phyloP scores from a whole-genome alignment of 1,284 basidiomycete genomes.

The Inonotus hispidus region DNA sequence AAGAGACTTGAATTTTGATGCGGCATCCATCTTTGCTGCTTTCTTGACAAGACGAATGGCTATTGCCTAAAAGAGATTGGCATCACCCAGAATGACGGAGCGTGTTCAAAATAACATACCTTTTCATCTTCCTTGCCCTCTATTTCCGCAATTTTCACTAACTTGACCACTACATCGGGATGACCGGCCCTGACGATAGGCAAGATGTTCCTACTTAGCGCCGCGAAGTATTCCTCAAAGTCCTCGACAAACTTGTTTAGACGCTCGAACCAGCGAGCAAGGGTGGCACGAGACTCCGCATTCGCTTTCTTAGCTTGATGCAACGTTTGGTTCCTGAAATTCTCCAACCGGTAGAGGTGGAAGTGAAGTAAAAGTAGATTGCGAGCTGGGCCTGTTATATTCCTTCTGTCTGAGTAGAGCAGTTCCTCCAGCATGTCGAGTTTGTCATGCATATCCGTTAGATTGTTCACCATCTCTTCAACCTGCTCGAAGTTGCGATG shows the following conservation, averaged over 20 bases:
- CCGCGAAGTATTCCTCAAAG: constrained; percentile 87
- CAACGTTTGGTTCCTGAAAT: constrained; percentile 90
- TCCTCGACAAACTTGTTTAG: constrained; percentile 75
- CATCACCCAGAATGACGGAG: neutral
- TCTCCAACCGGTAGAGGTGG: constrained; percentile 85
- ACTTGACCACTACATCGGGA: constrained; percentile 80
- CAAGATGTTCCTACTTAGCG: constrained; percentile 73
- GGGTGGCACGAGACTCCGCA: constrained; percentile 59
- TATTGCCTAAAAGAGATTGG: constrained; percentile 56
- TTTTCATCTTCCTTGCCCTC: constrained; percentile 95
- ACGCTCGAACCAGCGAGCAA: constrained; percentile 83
- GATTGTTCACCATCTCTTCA: constrained; percentile 91
- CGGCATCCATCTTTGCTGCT: constrained; percentile 82
- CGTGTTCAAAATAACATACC: constrained; percentile 37
- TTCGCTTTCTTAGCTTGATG: constrained; percentile 86
- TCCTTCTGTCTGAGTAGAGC: constrained; percentile 67
- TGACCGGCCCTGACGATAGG: constrained; percentile 79
- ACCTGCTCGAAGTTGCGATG: constrained; percentile 95
- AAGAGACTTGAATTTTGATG: constrained; percentile 87
- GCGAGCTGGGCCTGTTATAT: constrained; percentile 77
- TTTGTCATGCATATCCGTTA: constrained; percentile 84
- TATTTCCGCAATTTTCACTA: constrained; percentile 92
- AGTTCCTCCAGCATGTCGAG: constrained; percentile 77
- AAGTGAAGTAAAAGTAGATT: constrained; percentile 91
- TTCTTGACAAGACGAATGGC: constrained; percentile 94